phyloP scores from a whole-genome alignment of 1,284 basidiomycete genomes.

The Ustilago cynodontis region DNA sequence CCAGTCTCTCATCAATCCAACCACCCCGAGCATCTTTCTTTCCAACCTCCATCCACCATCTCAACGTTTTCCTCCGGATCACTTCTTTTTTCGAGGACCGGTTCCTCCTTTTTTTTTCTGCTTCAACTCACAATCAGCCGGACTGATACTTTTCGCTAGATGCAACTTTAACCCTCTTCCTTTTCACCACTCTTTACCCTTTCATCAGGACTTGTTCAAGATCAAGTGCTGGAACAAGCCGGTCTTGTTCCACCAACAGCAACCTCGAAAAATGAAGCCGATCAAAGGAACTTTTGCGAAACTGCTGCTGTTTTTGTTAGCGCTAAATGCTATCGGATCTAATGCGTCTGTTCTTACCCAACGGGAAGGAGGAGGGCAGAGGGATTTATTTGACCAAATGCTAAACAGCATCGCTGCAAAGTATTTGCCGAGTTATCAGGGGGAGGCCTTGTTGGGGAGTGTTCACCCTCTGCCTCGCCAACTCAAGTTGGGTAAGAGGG shows the following conservation, averaged over 20 bases:
- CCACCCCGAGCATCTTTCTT: background rate
- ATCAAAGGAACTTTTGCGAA: background rate
- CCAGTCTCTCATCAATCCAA: too few relatives aligned
- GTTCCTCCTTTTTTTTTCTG: slow-evolving; percentile 11
- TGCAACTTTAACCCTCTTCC: slow-evolving; percentile 2
- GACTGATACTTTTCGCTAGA: slow-evolving; percentile 4
- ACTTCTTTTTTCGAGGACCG: slow-evolving; percentile 13
- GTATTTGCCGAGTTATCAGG: slow-evolving; percentile 13
- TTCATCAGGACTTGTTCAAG: background rate
- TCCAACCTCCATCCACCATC: slow-evolving; percentile 22
- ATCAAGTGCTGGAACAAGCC: slow-evolving; percentile 4
- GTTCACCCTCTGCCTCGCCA: slow-evolving; percentile 31
- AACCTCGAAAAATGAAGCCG: background rate
- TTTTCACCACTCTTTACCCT: background rate
- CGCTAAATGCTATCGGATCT: background rate
- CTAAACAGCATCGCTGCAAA: slow-evolving; percentile 17
- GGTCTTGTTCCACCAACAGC: slow-evolving; percentile 1
- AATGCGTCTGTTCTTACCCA: background rate
- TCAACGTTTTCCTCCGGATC: slow-evolving; percentile 6
- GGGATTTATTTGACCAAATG: slow-evolving; percentile 43
- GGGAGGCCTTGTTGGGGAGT: slow-evolving; percentile 15
- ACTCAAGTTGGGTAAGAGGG: background rate
- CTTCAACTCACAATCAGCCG: background rate
- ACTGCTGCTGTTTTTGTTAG: background rate
- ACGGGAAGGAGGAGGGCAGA: slow-evolving; percentile 1